Evolutionary conservation across 2,329 filamentous ascomycete species (phyloP).

Genomic region (Aspergillus hiratsukae): DNA sequence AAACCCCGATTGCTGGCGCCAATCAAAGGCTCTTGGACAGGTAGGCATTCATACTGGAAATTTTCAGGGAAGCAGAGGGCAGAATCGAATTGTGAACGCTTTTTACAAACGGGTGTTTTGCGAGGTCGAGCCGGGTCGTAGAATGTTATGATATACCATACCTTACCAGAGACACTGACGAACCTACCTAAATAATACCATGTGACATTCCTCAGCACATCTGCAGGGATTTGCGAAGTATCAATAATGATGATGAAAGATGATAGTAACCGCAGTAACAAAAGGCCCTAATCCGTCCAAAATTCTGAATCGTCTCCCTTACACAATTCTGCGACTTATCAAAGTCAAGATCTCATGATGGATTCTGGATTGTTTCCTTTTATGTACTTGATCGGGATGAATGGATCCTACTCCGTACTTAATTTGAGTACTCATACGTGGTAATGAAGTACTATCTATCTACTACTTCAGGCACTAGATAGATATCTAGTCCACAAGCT

Average conservation of each 20-base stretch:
- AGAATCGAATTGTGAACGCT: neutral
- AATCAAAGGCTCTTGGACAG: neutral
- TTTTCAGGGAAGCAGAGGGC: neutral
- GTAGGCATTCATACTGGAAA: neutral
- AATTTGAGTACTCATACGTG: neutral
- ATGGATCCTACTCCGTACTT: no score
- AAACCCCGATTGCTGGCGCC: neutral
- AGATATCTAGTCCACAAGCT: neutral
- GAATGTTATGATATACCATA: neutral
- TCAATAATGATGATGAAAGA: neutral
- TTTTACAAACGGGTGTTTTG: neutral
- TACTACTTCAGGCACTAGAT: neutral
- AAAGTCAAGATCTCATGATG: neutral
- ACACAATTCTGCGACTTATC: neutral
- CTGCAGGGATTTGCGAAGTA: neutral
- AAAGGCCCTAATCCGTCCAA: neutral
- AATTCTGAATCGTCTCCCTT: neutral
- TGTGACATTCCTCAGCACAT: neutral
- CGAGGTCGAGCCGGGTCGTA: no score
- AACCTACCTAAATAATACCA: slow-evolving; percentile 5
- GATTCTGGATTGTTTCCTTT: neutral
- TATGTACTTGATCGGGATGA: neutral
- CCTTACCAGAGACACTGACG: slow-evolving; percentile 8
- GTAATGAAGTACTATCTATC: neutral
- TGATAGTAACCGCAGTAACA: slow-evolving; percentile 8